Base-by-base conservation (phyloP, 2,329 filamentous ascomycete genomes). In the Aspergillus tubingensis region DNA sequence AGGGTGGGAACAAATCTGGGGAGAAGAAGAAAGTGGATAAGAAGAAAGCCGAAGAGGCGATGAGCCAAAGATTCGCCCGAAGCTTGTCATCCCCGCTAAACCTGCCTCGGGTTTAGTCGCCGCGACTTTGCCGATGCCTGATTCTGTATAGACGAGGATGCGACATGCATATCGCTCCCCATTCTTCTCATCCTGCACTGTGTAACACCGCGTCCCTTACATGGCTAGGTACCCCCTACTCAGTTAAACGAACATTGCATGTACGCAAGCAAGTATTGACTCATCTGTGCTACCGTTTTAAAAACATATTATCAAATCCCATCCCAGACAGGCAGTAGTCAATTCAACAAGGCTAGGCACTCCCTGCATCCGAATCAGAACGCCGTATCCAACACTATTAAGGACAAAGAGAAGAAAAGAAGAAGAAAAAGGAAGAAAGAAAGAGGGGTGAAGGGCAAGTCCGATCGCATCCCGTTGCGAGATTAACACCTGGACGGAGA, bases 51-150 rank as follows among this genome's bases (percentile, higher is more conserved):
- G 47, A 30, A 36, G 32, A 36, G 32, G 11, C 44, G 47, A 50
- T 50, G 39, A 44, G 38, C 39, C 53, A 41, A 41, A 30, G 15
- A 10, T 32, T 41, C 39, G 19, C 53, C 53, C 43, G 43, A 55
- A 55, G 53, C 53, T 55, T 55, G 50, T 52, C 57, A 54, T 58
- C 50, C 25, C 38, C 57, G 43, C 57, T 58, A 58, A 36, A 25
- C 44, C 44, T 60, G 57, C 17, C n/a, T 62, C 61, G 41, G 25
- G 59, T 51, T 57, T 56, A 57, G 39, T 32, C 44, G 41, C 39
- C 21, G 27, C 47, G 38, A 27, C 7, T 8, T 53, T 36, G 50
- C 50, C 48, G 48, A 51, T 48, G 25, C 25, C 19, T 48, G 19
- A 21, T 19, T 17, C 41, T 21, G 41, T 44, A 44, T 44, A 44